A percentile compares a stretch with the other conserved stretches of the same genome.
Conservation (phyloP, 208 protist genomes). For the Porcisia hertigi region DNA sequence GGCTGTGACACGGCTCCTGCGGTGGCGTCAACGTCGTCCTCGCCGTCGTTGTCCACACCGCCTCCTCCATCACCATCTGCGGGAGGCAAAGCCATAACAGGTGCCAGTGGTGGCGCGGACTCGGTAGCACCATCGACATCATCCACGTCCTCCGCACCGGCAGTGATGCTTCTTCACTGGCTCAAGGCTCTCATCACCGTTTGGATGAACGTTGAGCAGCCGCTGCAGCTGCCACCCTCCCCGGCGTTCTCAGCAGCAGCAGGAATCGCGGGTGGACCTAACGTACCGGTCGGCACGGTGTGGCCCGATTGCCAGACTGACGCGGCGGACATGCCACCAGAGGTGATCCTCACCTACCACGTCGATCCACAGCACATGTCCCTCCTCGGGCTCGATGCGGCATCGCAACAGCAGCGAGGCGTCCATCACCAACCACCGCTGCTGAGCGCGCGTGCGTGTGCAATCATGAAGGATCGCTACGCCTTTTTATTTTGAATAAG, state of each 20-base stretch:
- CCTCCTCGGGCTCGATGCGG: constrained; percentile 20
- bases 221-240: constrained; percentile 16
- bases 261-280: background rate
- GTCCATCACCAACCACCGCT: constrained; percentile 22
- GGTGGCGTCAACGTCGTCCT: background rate
- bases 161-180: constrained; percentile 27
- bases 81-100: background rate
- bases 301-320: constrained; percentile 18
- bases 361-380: constrained; percentile 17
- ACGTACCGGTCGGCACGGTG: constrained; percentile 9
- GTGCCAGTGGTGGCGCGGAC: background rate
- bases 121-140: background rate
- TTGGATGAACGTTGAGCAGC: constrained; percentile 37
- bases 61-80: background rate
- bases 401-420: constrained; percentile 4
- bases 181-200: constrained; percentile 26
- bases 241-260: background rate
- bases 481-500: constrained; percentile 17
- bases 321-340: constrained; percentile 10
- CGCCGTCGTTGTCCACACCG: background rate
- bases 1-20: constrained; percentile 6
- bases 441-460: constrained; percentile 32
- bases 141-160: constrained; percentile 19
- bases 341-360: constrained; percentile 22
- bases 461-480: constrained; percentile 31